Evolutionary conservation across 805 yeast species (phyloP), one percentile per base, ranked within the genome.

Genomic region (Candida loeiensis): DNA sequence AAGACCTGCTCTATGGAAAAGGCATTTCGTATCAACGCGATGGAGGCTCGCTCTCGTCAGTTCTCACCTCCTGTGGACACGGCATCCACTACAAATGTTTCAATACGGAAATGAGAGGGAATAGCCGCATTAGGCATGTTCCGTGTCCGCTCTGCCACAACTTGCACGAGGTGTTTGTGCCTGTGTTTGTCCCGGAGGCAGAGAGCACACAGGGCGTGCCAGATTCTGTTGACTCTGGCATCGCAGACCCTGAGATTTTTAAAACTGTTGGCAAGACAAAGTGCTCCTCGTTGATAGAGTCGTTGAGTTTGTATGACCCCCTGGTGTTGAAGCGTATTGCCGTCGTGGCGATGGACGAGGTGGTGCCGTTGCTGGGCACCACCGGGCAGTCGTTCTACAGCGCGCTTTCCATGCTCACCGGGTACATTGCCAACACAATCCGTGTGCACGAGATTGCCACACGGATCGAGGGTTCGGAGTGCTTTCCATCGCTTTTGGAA

Each of bases 371-470:
- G 3, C 21, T 4, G 6, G 21, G 12, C n/a, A 11, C 17, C 1
- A 6, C 13, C 11, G 4, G 14, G 7, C 36, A 31, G 14, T 15
- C 31, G 7, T 37, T 29, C 21, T 24, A 22, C 25, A 32, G 22
- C 13, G 13, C 19, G 6, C 33, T 30, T 11, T 15, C 18, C 6
- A 9, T 30, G 13, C 6, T 30, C 13, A 6, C 33, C 7, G 45
- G 47, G 4, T 39, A 64, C 11, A 50, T 76, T 31, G 74, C 77
- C 2, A 67, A 73, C 45, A 73, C 81, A 0, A 69, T 83, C 18
- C 67, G 74, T 17, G 76, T 80, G 71, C 58, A 71, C 27, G 90
- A 84, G 50, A 73, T 82, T 16, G 50, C 81, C 0, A 67, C 80
- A 1, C 69, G 90, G 53, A 53, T 72, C n/a, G 71, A 73, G 13